Base-by-base conservation (phyloP, 225 moss, liverwort and hornwort species). In the Takakia lepidozioides region DNA sequence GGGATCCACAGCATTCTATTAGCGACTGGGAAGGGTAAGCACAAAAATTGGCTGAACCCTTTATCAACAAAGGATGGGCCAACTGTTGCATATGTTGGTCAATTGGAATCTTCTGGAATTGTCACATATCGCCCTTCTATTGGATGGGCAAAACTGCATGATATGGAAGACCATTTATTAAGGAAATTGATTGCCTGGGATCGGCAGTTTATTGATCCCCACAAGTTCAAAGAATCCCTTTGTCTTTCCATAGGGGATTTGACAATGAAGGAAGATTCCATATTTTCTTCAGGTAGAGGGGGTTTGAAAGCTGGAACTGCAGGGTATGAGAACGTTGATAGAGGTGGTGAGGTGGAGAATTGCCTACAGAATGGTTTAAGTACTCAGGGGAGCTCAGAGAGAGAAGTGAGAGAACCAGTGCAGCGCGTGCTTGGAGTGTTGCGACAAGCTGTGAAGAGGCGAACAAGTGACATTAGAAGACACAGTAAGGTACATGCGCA, bases 1-100 rank as follows among this genome's bases (percentile, higher is more conserved):
- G 91, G 87, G 54, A 81, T 93, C 21, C 70, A 83, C 57, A 98
- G 85, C 60, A 54, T 91, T 24, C 52, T 53, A 26, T 61, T 76
- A 18, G 43, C 32, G 11, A 32, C 32, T 32, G 32, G 32, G 8
- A 32, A 11, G 32, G n/a, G n/a, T n/a, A n/a, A n/a, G n/a, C n/a
- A n/a, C n/a, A n/a, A n/a, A n/a, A n/a, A n/a, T n/a, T n/a, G n/a
- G n/a, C n/a, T n/a, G n/a, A n/a, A n/a, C n/a, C n/a, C n/a, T n/a
- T n/a, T n/a, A n/a, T n/a, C n/a, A n/a, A 32, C 32, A 32, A 32
- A 32, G 11, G 32, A 32, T 32, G 8, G 8, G 8, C 9, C n/a
- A 43, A 8, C 7, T 8, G 16, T 21, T 43, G 8, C n/a, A 16
- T 7, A 6, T 6, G 16, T 7, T 7, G 16, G 43, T 8, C 7